Evolutionary conservation across 2,329 filamentous ascomycete species (phyloP), one percentile per base, ranked within the genome.

Genomic region (Sclerotinia glacialis): DNA sequence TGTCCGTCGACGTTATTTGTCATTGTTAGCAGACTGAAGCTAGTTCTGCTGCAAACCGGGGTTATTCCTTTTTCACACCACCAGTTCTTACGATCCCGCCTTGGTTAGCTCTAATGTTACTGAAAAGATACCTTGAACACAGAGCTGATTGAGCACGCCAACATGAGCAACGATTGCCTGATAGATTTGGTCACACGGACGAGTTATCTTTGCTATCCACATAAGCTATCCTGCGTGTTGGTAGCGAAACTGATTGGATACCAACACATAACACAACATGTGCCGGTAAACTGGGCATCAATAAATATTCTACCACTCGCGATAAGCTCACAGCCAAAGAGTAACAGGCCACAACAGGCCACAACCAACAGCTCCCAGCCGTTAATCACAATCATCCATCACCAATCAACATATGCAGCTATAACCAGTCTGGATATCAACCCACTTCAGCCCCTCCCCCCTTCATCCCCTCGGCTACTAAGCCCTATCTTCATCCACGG

Each of bases 401-500:
- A 23, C 53, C 34, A n/a, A 55, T n/a, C 34, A 23, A n/a, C 42
- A 34, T 34, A 46, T 47, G 26, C 56, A 59, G 8, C n/a, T n/a
- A 6, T 34, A 3, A 37, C 2, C 37, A 37, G 37, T 37, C 37
- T 37, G 11, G 7, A 42, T 55, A 21, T 5, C 12, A 26, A 40
- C 53, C 53, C 34, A 56, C 54, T 3, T 18, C 42, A 4, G 5
- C 28, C 42, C 40, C 42, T 46, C 2, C 28, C 56, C 56, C 44
- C 56, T 49, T 47, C 56, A 8, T 21, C 28, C 44, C 56, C 56
- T 60, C 56, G 56, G 21, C 56, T 60, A 49, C 42, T 59, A 60
- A 60, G 56, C 56, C 56, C 56, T 60, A 60, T 60, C 56, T 49
- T 49, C 56, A 49, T 37, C 44, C 56, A 49, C 28, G 37, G 44